Evolutionary conservation across 257 asterid genomes (phyloP).

Genomic region (Solanum pimpinellifolium): DNA sequence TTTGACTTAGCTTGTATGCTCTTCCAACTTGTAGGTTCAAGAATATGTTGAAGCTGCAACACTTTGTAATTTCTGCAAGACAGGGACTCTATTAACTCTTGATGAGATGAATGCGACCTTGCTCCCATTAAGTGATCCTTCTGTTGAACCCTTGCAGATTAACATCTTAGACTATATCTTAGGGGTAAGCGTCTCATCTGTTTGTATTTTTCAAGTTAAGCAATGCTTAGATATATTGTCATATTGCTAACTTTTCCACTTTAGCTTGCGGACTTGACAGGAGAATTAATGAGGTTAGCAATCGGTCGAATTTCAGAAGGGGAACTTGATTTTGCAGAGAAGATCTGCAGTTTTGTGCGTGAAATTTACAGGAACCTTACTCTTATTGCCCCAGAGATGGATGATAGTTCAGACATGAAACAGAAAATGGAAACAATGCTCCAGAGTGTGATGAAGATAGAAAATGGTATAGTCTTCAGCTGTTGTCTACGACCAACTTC

Average conservation of each 20-base stretch:
- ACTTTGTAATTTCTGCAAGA: slow-evolving; percentile 69
- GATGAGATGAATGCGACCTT: slow-evolving; percentile 72
- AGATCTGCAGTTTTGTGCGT: slow-evolving; percentile 73
- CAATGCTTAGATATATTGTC: background rate
- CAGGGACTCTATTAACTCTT: slow-evolving; percentile 60
- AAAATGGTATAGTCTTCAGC: slow-evolving; percentile 46
- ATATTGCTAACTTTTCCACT: slow-evolving; percentile 7
- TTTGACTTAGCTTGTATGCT: slow-evolving; percentile 1
- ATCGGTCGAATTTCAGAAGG: slow-evolving; percentile 95
- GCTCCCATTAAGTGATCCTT: slow-evolving; percentile 48
- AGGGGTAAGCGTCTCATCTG: slow-evolving; percentile 58
- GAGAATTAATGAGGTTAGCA: slow-evolving; percentile 95
- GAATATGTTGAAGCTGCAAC: slow-evolving; percentile 98
- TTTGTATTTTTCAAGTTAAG: background rate
- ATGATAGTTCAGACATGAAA: slow-evolving; percentile 72
- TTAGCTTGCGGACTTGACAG: slow-evolving; percentile 93
- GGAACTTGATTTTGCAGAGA: slow-evolving; percentile 74
- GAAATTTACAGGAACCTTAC: slow-evolving; percentile 71
- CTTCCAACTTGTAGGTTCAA: slow-evolving; percentile 49
- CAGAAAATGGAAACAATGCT: slow-evolving; percentile 91
- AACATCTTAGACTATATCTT: slow-evolving; percentile 67
- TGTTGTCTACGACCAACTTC: background rate
- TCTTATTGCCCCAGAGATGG: slow-evolving; percentile 71
- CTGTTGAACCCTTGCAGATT: slow-evolving; percentile 86
- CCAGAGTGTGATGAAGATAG: slow-evolving; percentile 83